Base-by-base conservation (phyloP, 768 basidiomycete species). In the Leccinum olivaceopallidum region DNA sequence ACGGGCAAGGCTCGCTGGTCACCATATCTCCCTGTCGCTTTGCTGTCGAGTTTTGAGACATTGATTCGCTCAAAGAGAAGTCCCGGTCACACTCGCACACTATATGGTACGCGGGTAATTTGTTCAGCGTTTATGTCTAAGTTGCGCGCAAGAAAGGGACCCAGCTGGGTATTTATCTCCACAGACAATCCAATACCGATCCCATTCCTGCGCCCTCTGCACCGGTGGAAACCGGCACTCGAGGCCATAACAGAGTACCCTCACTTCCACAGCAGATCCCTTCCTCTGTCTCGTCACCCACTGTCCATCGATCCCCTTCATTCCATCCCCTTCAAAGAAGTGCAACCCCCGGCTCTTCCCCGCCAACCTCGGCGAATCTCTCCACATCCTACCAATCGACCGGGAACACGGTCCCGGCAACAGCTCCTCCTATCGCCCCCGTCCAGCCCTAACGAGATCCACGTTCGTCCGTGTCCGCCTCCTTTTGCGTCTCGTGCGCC, bases 51-150 rank as follows among this genome's bases (percentile, higher is more conserved):
- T 96, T 96, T 70, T 95, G 91, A 89, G 89, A 90, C 67, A 81
- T 94, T 20, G 88, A 90, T 61, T 75, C 80, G 36, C 80, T 97
- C 42, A 88, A 87, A 60, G 94, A 96, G 76, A 96, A 95, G 75
- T 85, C 86, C 55, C 81, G 93, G 16, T 73, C 92, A 55, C 87
- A 95, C 72, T 92, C 90, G 8, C 85, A 87, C 57, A 97, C 94
- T 3, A 81, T 95, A 56, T 95, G 92, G 85, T 92, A 94, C 70
- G 94, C 90, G 2, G 95, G 95, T 9, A 92, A 85, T 66, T 77
- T 92, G 67, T 95, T 87, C 79, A 94, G 94, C 63, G 86, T 94
- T 2, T 96, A 95, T 67, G 87, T 95, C 48, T 94, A 96, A 71
- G 81, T 94, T 50, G 87, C 94, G 54, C 84, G 87, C 64, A 92